These are phyloP conservation scores for Pseudogymnoascus sp. DNA, from an alignment of 2,329 filamentous ascomycete genomes.

Conservation along the genomic window DNA sequence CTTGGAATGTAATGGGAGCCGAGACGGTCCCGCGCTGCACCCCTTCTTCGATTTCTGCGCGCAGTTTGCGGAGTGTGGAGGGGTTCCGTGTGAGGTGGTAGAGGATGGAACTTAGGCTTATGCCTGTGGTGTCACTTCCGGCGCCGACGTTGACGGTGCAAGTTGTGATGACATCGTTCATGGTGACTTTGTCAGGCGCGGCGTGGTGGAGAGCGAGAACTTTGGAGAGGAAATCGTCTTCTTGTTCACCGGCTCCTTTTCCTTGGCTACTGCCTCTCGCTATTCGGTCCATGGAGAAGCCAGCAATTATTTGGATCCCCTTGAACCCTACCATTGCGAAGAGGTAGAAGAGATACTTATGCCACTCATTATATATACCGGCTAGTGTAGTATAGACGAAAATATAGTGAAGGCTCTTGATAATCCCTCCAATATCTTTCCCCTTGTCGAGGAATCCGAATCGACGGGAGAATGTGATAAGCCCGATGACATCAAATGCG, in stretches of 20 bases:
- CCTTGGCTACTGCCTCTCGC: slow-evolving; percentile 24
- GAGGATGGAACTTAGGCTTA: slow-evolving; percentile 39
- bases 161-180: slow-evolving; percentile 28
- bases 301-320: not conserved
- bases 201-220: slow-evolving; percentile 33
- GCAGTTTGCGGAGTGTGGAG: slow-evolving; percentile 5
- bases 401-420: slow-evolving; percentile 30
- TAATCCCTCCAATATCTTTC: slow-evolving; percentile 36
- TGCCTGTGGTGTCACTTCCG: slow-evolving; percentile 41
- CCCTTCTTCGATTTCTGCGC: slow-evolving; percentile 8
- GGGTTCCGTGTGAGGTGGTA: slow-evolving; percentile 37
- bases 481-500: slow-evolving; percentile 42
- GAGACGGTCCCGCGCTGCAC: not conserved
- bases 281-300: slow-evolving; percentile 18
- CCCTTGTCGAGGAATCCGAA: slow-evolving; percentile 39
- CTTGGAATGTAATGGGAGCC: slow-evolving; percentile 5
- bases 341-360: slow-evolving; percentile 19
- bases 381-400: slow-evolving; percentile 32
- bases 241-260: slow-evolving; percentile 29
- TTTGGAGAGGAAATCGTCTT: slow-evolving; percentile 35
- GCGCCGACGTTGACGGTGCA: slow-evolving; percentile 33
- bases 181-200: slow-evolving; percentile 36
- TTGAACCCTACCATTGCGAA: not conserved
- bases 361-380: slow-evolving; percentile 34
- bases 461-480: slow-evolving; percentile 34